phyloP scores from a whole-genome alignment of 2,329 filamentous ascomycete species.

The Paramyrothecium roridum region DNA sequence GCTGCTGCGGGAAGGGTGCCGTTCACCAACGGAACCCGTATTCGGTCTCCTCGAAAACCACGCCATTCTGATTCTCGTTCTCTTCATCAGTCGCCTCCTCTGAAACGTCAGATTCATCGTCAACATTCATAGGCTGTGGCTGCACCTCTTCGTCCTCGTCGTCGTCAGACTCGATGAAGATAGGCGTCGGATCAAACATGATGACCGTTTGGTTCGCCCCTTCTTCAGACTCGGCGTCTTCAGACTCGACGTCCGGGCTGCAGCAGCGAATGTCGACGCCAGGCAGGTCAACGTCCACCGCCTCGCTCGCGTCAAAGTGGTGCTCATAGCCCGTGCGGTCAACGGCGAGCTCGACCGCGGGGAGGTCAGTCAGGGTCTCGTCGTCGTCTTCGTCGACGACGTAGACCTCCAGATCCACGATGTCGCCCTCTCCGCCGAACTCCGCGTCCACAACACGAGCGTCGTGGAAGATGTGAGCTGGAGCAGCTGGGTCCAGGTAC shows the following conservation, averaged over 20 bases:
- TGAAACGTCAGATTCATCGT: neutral
- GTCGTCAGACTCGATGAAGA: slow-evolving; percentile 6
- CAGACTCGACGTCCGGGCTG: slow-evolving; percentile 6
- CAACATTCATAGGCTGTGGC: too few species aligned
- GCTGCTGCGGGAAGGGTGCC: too few species aligned
- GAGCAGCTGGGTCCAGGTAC: slow-evolving; percentile 12
- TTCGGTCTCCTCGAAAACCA: slow-evolving; percentile 7
- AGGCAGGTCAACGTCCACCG: slow-evolving; percentile 23
- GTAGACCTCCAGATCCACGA: slow-evolving; percentile 26
- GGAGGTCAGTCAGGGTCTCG: slow-evolving; percentile 12
- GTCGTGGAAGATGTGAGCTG: slow-evolving; percentile 21
- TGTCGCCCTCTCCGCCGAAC: neutral
- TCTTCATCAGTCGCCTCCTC: neutral
- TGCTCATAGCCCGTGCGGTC: slow-evolving; percentile 21
- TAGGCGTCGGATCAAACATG: slow-evolving; percentile 11
- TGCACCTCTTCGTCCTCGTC: neutral
- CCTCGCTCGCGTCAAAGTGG: slow-evolving; percentile 14
- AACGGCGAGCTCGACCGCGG: slow-evolving; percentile 24
- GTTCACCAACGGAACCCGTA: slow-evolving; percentile 11
- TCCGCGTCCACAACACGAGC: slow-evolving; percentile 16
- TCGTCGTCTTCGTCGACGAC: slow-evolving; percentile 21
- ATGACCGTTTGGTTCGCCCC: slow-evolving; percentile 18
- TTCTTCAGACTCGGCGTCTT: slow-evolving; percentile 25
- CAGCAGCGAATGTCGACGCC: slow-evolving; percentile 14
- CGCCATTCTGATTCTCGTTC: neutral